Conservation (phyloP, 352 stramenopile species). For the Globisporangium alternatum region DNA sequence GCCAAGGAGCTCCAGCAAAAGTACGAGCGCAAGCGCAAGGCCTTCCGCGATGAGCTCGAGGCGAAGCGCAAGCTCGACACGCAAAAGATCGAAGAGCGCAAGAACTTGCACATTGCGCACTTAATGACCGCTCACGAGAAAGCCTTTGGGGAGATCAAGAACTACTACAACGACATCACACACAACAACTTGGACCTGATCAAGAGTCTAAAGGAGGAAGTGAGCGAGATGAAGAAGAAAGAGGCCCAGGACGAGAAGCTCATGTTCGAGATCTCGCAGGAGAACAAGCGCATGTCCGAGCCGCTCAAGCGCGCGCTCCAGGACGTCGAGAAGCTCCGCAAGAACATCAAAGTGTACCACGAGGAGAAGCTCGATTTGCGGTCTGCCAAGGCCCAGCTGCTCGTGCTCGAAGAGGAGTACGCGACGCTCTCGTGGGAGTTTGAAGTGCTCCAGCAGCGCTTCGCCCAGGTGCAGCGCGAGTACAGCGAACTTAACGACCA, state of each 20-base stretch:
- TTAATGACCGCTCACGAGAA: slow-evolving; percentile 94
- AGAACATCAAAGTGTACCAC: slow-evolving; percentile 67
- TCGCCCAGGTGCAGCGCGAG: slow-evolving; percentile 82
- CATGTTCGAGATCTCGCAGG: slow-evolving; percentile 93
- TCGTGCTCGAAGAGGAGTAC: slow-evolving; percentile 88
- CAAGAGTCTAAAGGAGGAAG: slow-evolving; percentile 94
- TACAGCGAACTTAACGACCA: slow-evolving; percentile 86
- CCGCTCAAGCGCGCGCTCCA: slow-evolving; percentile 89
- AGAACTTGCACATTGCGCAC: slow-evolving; percentile 90
- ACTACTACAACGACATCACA: slow-evolving; percentile 97
- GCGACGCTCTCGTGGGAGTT: slow-evolving; percentile 91
- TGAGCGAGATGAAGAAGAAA: slow-evolving; percentile 93
- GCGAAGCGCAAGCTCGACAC: slow-evolving; percentile 80
- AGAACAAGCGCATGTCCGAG: slow-evolving; percentile 95
- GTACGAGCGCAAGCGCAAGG: slow-evolving; percentile 79
- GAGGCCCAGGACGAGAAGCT: slow-evolving; percentile 93
- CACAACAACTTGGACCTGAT: slow-evolving; percentile 97
- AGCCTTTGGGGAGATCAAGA: slow-evolving; percentile 95
- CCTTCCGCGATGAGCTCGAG: slow-evolving; percentile 84
- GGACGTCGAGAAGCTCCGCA: slow-evolving; percentile 70
- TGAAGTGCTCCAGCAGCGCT: slow-evolving; percentile 91
- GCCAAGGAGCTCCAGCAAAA: slow-evolving; percentile 90
- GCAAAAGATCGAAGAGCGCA: slow-evolving; percentile 88
- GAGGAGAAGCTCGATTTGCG: slow-evolving; percentile 69
- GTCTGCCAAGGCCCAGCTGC: slow-evolving; percentile 63